Evolutionary conservation across 352 stramenopile genomes (phyloP).

Genomic region (Globisporangium uncinulatum): DNA sequence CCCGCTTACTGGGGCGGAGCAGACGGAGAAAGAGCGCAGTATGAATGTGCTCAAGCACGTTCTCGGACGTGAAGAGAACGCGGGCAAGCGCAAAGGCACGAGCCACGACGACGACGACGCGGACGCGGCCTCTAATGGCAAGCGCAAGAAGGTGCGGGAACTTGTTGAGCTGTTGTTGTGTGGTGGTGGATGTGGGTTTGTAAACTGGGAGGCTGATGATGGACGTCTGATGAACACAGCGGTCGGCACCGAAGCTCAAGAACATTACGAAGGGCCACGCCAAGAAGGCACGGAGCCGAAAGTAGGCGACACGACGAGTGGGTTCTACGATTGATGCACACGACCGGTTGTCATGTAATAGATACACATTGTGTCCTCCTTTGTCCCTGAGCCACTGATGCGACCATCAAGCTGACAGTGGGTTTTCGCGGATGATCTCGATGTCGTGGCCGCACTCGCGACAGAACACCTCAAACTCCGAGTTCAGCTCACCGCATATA

Average conservation of each 20-base stretch:
- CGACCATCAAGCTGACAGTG: too few species aligned
- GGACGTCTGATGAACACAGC: conserved; percentile 5
- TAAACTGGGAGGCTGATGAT: not conserved
- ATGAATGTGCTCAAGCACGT: conserved; percentile 76
- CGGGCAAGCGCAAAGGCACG: conserved; percentile 67
- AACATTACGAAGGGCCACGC: conserved; percentile 67
- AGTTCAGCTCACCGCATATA: not conserved
- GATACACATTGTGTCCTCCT: too few species aligned
- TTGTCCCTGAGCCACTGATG: too few species aligned
- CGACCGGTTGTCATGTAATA: too few species aligned
- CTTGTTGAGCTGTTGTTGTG: not conserved
- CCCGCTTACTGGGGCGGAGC: conserved; percentile 59
- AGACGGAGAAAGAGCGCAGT: conserved; percentile 75
- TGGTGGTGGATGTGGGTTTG: conserved; percentile 2
- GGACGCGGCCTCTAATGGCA: conserved; percentile 27
- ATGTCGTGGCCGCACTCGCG: not conserved
- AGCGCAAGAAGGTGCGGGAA: conserved; percentile 47
- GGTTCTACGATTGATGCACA: too few species aligned
- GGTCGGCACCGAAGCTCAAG: conserved; percentile 46
- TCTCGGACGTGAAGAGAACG: conserved; percentile 71
- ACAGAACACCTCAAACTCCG: not conserved
- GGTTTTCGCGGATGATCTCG: not conserved
- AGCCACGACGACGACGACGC: conserved; percentile 49
- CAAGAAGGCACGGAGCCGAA: conserved; percentile 54
- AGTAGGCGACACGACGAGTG: conserved; percentile 23